Evolutionary conservation across 352 stramenopile genomes (phyloP), one percentile per base, ranked within the genome.

Genomic region (Lagenidium sp.): DNA sequence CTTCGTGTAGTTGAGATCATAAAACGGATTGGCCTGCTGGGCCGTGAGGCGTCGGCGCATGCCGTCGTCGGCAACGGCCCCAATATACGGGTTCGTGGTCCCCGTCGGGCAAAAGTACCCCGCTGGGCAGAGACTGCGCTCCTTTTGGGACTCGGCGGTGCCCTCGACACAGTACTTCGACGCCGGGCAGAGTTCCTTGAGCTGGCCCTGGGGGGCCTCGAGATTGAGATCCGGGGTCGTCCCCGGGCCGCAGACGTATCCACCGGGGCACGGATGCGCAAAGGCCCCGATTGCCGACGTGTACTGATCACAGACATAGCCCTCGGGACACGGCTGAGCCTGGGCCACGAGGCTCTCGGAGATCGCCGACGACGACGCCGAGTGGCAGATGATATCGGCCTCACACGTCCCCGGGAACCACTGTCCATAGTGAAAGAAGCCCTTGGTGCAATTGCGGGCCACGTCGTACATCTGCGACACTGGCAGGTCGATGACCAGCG

Each of bases 381-480:
- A 55, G n/a, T n/a, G n/a, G 55, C 95, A 98, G 28, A 98, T 97
- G 3, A 96, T 57, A 60, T 99, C 95, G 8, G 90, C 94, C 57
- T 99, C 95, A 48, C 95, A 99, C 13, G 93, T 98, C 2, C 95
- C 95, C 12, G 84, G 83, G 48, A 97, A 98, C 80, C 93, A 98
- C 54, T 94, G 70, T 20, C 89, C 83, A 20, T 80, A 48, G 32
- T 84, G 65, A 25, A 86, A 87, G 31, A 97, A 96, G 0, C 95
- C 94, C 20, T 76, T 77, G 2, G 92, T 98, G 56, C 95, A 98
- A 53, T 98, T 98, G 31, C 92, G 95, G 4, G 75, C 62, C 3
- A 66, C 60, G 40, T 98, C 80, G 39, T 80, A 97, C 18, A 75
- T 65, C 22, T 86, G 77, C 6, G 85, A 78, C 8, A 94, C 57